A percentile compares a stretch with the other conserved stretches of the same genome.
phyloP scores from a whole-genome alignment of 192 early-diverging fungal genomes.

The Borealophlyctis nickersoniae region DNA sequence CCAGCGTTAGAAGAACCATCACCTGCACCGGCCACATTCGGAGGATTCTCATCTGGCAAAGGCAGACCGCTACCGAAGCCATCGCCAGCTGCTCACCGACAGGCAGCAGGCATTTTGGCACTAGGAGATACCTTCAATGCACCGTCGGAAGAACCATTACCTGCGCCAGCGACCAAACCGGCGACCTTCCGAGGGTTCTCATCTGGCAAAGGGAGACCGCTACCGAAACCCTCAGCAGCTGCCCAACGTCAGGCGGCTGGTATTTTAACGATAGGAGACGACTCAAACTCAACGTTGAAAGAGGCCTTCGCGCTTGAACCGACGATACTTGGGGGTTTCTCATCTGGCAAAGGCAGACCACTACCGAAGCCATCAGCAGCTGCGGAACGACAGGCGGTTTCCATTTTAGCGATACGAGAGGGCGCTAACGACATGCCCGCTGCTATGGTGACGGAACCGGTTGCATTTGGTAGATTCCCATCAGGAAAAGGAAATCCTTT shows the following conservation, averaged over 20 bases:
- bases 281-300: too few species aligned
- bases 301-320: too few species aligned
- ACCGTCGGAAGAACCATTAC: not conserved
- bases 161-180: not conserved
- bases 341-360: conserved; percentile 12
- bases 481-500: conserved; percentile 12
- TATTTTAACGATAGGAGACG: too few species aligned
- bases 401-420: not conserved
- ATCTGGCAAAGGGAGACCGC: conserved; percentile 10
- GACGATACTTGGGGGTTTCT: conserved; percentile 3
- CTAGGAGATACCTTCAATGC: too few species aligned
- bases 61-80: conserved; percentile 9
- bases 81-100: not conserved
- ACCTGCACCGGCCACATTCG: not conserved
- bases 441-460: not conserved
- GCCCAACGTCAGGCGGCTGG: not conserved
- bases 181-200: conserved; percentile 5
- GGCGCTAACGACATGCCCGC: too few species aligned
- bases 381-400: not conserved
- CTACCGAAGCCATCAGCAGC: conserved; percentile 3
- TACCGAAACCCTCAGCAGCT: conserved; percentile 1
- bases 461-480: conserved; percentile 5
- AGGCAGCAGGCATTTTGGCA: not conserved
- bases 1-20: too few species aligned
- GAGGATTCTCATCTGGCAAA: conserved; percentile 15